Evolutionary conservation across 495 filamentous ascomycete genomes (phyloP).

Genomic region (Tuber melanosporum): DNA sequence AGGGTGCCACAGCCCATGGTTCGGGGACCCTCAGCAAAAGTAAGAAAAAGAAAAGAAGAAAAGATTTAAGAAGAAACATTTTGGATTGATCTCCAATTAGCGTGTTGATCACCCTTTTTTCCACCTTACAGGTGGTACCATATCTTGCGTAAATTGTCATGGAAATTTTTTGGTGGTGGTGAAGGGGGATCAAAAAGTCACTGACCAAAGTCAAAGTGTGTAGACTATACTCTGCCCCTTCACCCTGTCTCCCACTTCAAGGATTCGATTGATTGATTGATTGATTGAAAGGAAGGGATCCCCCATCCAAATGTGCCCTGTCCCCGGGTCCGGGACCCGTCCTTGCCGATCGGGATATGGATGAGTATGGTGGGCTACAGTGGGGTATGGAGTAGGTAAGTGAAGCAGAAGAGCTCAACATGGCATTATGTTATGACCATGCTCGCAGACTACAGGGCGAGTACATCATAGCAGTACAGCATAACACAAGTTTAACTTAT

Average conservation of each 20-base stretch:
- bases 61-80: background rate
- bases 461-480: background rate
- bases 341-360: slow-evolving; percentile 1
- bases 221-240: background rate
- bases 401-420: background rate
- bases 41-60: background rate
- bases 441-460: background rate
- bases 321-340: slow-evolving; percentile 3
- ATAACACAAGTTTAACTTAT: background rate
- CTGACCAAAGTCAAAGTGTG: background rate
- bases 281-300: background rate
- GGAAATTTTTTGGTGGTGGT: background rate
- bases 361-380: background rate
- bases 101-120: background rate
- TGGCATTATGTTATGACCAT: slow-evolving; percentile 1
- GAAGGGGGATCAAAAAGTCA: background rate
- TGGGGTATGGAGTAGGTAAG: background rate
- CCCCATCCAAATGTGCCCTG: background rate
- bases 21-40: background rate
- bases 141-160: background rate
- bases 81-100: slow-evolving; percentile 1
- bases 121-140: background rate
- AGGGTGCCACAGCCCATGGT: background rate
- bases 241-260: background rate
- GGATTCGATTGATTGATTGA: background rate